phyloP scores from a whole-genome alignment of 2,329 filamentous ascomycete species.

The Paraphaeosphaeria minitans region DNA sequence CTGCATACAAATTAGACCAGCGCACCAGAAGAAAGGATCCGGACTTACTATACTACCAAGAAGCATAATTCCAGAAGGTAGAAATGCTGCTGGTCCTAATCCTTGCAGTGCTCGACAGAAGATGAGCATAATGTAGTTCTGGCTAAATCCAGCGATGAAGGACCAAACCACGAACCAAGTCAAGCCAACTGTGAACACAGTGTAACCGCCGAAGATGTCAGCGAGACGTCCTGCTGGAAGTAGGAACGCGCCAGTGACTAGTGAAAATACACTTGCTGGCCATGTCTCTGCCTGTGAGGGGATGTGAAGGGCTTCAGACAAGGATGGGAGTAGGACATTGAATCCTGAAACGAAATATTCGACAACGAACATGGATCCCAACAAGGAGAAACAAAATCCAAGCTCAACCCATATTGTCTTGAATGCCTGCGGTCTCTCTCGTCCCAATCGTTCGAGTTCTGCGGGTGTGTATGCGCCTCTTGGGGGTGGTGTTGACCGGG shows the following conservation, averaged over 20 bases:
- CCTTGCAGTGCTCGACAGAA: constrained; percentile 76
- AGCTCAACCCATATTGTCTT: constrained; percentile 60
- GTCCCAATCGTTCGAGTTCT: constrained; percentile 64
- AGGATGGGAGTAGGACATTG: constrained; percentile 67
- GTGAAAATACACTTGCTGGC: constrained; percentile 46
- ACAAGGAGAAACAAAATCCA: constrained; percentile 65
- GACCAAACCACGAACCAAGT: constrained; percentile 71
- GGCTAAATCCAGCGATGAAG: constrained; percentile 71
- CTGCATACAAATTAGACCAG: constrained; percentile 24
- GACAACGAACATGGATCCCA: constrained; percentile 67
- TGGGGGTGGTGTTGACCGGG: constrained; percentile 11
- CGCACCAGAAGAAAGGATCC: background rate
- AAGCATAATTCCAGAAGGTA: constrained; percentile 71
- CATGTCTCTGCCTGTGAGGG: constrained; percentile 64
- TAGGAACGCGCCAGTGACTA: constrained; percentile 45
- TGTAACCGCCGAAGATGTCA: constrained; percentile 67
- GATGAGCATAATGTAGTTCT: constrained; percentile 71
- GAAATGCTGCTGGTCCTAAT: constrained; percentile 72
- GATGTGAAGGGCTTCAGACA: constrained; percentile 67
- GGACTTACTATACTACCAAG: constrained; percentile 57
- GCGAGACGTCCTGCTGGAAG: constrained; percentile 59
- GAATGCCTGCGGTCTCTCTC: constrained; percentile 65
- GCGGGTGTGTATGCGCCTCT: constrained; percentile 28
- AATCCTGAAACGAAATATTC: constrained; percentile 83
- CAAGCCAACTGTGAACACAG: constrained; percentile 68